Base-by-base conservation (phyloP, 2,329 filamentous ascomycete genomes). In the Metarhizium rileyi region DNA sequence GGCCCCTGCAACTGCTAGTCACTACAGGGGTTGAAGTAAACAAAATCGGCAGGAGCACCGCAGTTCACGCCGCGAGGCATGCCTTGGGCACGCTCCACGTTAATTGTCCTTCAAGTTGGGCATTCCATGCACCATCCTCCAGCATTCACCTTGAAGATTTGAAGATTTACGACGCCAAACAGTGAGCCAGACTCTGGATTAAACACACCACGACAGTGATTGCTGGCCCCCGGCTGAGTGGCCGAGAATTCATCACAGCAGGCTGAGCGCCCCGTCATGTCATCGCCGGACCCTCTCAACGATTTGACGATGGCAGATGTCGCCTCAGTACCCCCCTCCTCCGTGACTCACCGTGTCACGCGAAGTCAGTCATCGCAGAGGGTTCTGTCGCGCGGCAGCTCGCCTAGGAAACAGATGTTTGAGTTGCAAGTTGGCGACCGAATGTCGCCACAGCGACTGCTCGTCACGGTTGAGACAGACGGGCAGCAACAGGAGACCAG, bases 321-420 rank as follows among this genome's bases (percentile, higher is more conserved):
- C 48, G 58, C 56, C 50, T 66, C 62, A 52, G 57, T 61, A 28
- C 55, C 61, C 46, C 64, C 63, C 47, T 70, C 69, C 14, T 64
- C 68, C 30, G 57, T 65, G 30, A 63, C 66, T 42, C 66, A 66
- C 44, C 71, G 69, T 58, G 63, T 72, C 50, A 71, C 75, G 18
- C 70, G 68, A 38, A 76, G 70, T 56, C 68, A 70, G 43, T 63
- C 65, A 18, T 66, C 70, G 12, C 61, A 63, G 52, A 62, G 65
- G 26, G 67, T 72, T 53, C 52, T 65, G 22, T 64, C 70, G 28
- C 59, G 70, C 50, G 59, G 55, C 35, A 52, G 53, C 16, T 79
- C 77, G 40, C 77, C 78, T 36, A 67, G 75, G 45, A 80, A 78
- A 64, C 76, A 74, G 58, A 78, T 68, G 42, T 80, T 80, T 53